These are phyloP conservation scores for Bromus sterilis DNA, from an alignment of 176 grass and related monocot species.

Conservation along the genomic window DNA sequence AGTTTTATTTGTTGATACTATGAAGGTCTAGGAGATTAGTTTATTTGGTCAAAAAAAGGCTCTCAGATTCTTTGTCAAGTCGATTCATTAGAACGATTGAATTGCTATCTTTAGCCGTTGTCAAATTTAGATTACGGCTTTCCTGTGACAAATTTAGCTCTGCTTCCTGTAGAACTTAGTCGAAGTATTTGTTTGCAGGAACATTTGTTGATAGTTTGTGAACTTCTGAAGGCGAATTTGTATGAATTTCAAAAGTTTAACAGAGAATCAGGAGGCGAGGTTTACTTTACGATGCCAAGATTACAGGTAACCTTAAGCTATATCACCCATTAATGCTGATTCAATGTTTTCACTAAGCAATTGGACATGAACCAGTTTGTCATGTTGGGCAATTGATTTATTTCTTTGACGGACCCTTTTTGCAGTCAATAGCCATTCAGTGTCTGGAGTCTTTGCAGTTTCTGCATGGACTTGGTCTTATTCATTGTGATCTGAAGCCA, in stretches of 20 bases:
- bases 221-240: conserved; percentile 98
- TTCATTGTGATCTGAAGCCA: conserved; percentile 98
- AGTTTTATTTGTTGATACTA: background rate
- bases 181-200: conserved; percentile 54
- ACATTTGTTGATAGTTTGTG: conserved; percentile 97
- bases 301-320: conserved; percentile 55
- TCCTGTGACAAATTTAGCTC: background rate
- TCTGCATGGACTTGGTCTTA: conserved; percentile 90
- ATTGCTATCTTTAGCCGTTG: background rate
- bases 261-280: conserved; percentile 97
- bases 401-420: background rate
- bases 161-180: conserved; percentile 8
- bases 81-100: background rate
- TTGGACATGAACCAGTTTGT: background rate
- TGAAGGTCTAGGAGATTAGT: background rate
- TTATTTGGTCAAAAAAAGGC: background rate
- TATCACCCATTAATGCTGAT: conserved; percentile 9
- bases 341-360: background rate
- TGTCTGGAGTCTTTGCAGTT: conserved; percentile 97
- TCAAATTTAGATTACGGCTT: background rate
- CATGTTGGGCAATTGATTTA: background rate
- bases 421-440: conserved; percentile 97
- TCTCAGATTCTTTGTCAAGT: background rate
- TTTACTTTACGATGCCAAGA: conserved; percentile 99
- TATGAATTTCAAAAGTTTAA: conserved; percentile 99